Percentiles rank a stretch among this genome's conserved stretches.
phyloP scores from a whole-genome alignment of 1,139 yeast genomes.

The Geotrichum carabidarum region DNA sequence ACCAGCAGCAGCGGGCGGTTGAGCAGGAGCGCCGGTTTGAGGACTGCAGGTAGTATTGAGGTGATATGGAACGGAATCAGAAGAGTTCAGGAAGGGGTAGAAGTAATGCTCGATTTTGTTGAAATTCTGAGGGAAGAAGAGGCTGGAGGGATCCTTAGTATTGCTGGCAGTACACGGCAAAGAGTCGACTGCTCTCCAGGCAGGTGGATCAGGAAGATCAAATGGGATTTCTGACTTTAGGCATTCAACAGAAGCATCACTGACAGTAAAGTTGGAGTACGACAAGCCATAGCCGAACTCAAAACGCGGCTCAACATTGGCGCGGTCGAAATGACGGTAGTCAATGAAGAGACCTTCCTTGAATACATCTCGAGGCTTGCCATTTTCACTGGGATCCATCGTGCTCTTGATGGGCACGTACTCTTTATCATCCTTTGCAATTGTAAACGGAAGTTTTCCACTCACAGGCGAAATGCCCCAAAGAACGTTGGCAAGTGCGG shows the following conservation, averaged over 20 bases:
- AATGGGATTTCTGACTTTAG: slow-evolving; percentile 40
- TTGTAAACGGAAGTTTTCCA: slow-evolving; percentile 59
- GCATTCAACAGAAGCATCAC: slow-evolving; percentile 36
- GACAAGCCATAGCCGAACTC: slow-evolving; percentile 62
- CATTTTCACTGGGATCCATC: slow-evolving; percentile 22
- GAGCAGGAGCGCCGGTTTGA: slow-evolving; percentile 42
- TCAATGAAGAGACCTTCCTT: slow-evolving; percentile 42
- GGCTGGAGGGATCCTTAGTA: slow-evolving; percentile 48
- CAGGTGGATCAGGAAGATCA: slow-evolving; percentile 47
- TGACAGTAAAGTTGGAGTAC: slow-evolving; percentile 47
- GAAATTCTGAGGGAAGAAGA: slow-evolving; percentile 44
- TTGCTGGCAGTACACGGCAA: slow-evolving; percentile 2
- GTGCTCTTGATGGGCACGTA: slow-evolving; percentile 49
- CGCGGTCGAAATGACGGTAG: slow-evolving; percentile 52
- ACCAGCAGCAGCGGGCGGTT: slow-evolving; percentile 50
- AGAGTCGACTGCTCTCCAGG: background rate
- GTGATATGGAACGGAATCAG: slow-evolving; percentile 20
- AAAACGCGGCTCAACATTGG: slow-evolving; percentile 52
- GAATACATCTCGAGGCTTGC: slow-evolving; percentile 42
- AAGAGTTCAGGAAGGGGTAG: slow-evolving; percentile 32
- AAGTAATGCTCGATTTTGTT: slow-evolving; percentile 25
- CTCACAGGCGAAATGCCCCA: slow-evolving; percentile 60
- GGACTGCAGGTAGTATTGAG: slow-evolving; percentile 8
- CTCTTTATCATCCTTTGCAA: slow-evolving; percentile 52
- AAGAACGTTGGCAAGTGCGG: slow-evolving; percentile 46